Conservation (phyloP, 2,329 filamentous ascomycete genomes). For the Cryphonectria naterciae region DNA sequence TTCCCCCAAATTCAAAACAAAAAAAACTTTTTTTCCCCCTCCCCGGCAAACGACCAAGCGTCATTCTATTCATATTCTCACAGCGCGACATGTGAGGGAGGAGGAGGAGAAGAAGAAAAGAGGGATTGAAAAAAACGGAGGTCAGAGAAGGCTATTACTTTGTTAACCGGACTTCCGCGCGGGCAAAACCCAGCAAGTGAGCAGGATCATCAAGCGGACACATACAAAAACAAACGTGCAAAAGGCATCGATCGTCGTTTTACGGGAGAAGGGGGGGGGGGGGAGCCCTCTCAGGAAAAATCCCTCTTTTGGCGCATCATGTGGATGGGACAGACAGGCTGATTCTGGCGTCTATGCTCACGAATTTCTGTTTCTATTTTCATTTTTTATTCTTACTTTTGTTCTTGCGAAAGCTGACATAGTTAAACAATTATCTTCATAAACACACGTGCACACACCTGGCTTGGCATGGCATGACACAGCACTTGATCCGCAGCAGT, state of each 20-base stretch:
- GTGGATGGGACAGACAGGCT: background rate
- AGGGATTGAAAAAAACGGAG: background rate
- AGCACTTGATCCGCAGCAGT: background rate
- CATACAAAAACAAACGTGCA: constrained; percentile 13
- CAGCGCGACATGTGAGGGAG: constrained; percentile 6
- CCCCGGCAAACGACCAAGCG: constrained; percentile 15
- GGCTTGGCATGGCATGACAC: background rate
- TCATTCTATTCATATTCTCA: constrained; percentile 8
- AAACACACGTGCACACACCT: background rate
- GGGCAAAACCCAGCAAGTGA: constrained; percentile 4
- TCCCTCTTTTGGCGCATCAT: background rate
- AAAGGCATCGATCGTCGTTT: constrained; percentile 24
- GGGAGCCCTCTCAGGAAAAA: background rate
- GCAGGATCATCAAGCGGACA: constrained; percentile 12
- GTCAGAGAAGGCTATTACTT: background rate
- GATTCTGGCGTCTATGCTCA: background rate
- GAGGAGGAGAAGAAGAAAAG: background rate
- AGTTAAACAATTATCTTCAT: background rate
- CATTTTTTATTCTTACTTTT: background rate
- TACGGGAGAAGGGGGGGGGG: no score
- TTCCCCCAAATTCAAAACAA: constrained; percentile 1
- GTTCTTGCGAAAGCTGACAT: background rate
- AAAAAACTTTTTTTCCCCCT: background rate
- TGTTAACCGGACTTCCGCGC: constrained; percentile 2
- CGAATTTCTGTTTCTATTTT: background rate